phyloP scores from a whole-genome alignment of 2,329 filamentous ascomycete species.

The Cladobotryum protrusum region DNA sequence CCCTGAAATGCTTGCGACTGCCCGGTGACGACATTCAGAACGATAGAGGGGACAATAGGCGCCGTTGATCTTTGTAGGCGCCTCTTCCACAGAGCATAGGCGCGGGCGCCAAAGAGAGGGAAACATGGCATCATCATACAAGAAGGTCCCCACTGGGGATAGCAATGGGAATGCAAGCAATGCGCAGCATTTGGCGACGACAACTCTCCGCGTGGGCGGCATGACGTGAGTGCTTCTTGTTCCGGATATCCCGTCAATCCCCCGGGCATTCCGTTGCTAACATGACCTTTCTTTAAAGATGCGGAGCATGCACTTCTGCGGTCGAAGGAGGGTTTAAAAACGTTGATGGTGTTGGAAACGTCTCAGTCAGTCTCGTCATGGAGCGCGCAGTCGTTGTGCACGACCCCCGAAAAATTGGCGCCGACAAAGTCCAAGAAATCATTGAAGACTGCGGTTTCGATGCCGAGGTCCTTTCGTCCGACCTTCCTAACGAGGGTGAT shows the following conservation, averaged over 20 bases:
- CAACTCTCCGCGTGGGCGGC: constrained; percentile 82
- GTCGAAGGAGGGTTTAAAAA: constrained; percentile 86
- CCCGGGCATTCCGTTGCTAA: constrained; percentile 21
- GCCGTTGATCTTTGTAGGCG: no score
- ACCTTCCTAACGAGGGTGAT: constrained; percentile 51
- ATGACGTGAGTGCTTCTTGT: constrained; percentile 57
- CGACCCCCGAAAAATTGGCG: constrained; percentile 65
- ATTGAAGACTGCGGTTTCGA: constrained; percentile 93
- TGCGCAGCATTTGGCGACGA: constrained; percentile 68
- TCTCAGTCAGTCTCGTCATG: constrained; percentile 91
- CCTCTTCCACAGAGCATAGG: no score
- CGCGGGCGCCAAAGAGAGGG: not conserved
- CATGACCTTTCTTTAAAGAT: constrained; percentile 50
- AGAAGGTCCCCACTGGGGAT: constrained; percentile 41
- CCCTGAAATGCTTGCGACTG: not conserved
- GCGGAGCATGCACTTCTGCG: constrained; percentile 91
- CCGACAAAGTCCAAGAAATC: constrained; percentile 72
- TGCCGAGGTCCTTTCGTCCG: constrained; percentile 77
- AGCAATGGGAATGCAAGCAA: constrained; percentile 18
- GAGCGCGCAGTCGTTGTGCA: constrained; percentile 93
- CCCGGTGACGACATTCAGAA: not conserved
- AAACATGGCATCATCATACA: constrained; percentile 46
- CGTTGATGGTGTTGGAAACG: constrained; percentile 72
- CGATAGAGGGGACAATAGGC: not conserved
- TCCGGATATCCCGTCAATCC: not conserved